Evolutionary conservation across 78 protist species (phyloP).

Genomic region (slime mould (Dictyostelium discoideum)): dicty_2.7 NC_007088.5:2386001-2386500

Average conservation of each 20-base stretch:
- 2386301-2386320: neutral
- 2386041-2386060: neutral
- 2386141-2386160: neutral
- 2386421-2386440: slow-evolving; percentile 20
- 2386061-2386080: neutral
- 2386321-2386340: neutral
- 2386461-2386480: slow-evolving; percentile 4
- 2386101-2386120: neutral
- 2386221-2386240: neutral
- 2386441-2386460: slow-evolving; percentile 43
- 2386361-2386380: neutral
- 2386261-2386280: neutral
- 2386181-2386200: neutral
- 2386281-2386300: neutral
- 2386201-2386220: neutral
- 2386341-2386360: slow-evolving; percentile 9
- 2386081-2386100: neutral
- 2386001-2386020: neutral
- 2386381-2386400: slow-evolving; percentile 14
- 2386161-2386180: neutral
- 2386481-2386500: neutral
- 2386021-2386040: neutral
- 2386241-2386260: neutral
- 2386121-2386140: neutral
- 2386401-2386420: slow-evolving; percentile 30